Percentiles rank a stretch among this genome's conserved stretches.
Conservation (phyloP, 2,329 filamentous ascomycete species). For the Cercospora zeina region DNA sequence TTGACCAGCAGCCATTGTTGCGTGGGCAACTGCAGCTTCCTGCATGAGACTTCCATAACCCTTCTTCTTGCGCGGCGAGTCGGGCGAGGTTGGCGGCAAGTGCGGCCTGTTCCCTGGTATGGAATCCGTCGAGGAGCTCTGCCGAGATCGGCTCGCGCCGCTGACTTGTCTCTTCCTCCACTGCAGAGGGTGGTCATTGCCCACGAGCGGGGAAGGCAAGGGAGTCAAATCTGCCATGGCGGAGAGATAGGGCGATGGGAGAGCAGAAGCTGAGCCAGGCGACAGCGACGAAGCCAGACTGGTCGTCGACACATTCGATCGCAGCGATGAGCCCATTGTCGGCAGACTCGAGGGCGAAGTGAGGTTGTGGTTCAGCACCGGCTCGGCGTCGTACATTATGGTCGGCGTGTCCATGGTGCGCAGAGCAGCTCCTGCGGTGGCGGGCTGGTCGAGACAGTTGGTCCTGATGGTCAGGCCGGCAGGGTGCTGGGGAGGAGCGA, state of each 20-base stretch:
- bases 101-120: conserved; percentile 36
- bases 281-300: conserved; percentile 50
- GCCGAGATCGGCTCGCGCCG: conserved; percentile 33
- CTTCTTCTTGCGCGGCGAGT: conserved; percentile 49
- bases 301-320: conserved; percentile 46
- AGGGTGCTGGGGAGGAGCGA: conserved; percentile 23
- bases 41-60: conserved; percentile 49
- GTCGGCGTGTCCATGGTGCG: conserved; percentile 25
- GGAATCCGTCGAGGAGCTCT: conserved; percentile 38
- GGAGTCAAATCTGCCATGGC: conserved; percentile 55
- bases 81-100: conserved; percentile 31
- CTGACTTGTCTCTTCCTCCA: conserved; percentile 45
- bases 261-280: conserved; percentile 47
- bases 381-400: conserved; percentile 24
- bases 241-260: conserved; percentile 52
- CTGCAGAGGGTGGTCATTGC: conserved; percentile 43
- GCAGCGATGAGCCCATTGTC: conserved; percentile 37
- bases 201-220: conserved; percentile 52
- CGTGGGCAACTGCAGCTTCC: conserved; percentile 40
- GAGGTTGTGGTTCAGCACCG: conserved; percentile 40
- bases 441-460: conserved; percentile 18
- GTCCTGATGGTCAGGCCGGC: conserved; percentile 31
- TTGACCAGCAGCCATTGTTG: conserved; percentile 28
- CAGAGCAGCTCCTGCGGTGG: conserved; percentile 16
- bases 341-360: conserved; percentile 39